Base-by-base conservation (phyloP, 352 stramenopile genomes). In the Pythium vanterpoolii region DNA sequence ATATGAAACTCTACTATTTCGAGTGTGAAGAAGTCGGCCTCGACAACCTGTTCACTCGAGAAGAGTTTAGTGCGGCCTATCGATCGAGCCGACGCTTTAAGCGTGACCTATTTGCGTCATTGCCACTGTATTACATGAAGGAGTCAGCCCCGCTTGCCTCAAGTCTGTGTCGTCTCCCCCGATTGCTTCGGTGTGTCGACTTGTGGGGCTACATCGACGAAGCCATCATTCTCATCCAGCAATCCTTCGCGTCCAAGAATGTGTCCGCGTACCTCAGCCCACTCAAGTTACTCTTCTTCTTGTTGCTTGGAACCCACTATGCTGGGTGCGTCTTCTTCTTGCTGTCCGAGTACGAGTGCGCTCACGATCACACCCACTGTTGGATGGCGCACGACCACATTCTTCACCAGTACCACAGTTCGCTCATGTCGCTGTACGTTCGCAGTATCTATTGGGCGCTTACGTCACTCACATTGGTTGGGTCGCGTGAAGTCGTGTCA, bases 381-480 rank as follows among this genome's bases (percentile, higher is more conserved):
- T 93, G 84, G 84, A 72, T 91, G 26, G 39, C 61, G 8, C 66
- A 79, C 21, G 82, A 93, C 34, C 68, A 77, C 19, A 58, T 92
- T 19, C 55, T 93, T 6, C 74, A 89, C 11, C 30, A 74, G 28
- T 87, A 92, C 48, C 60, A 88, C 40, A 56, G 81, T 30, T 80
- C 77, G 0, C 46, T 82, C 1, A 27, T 57, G 1, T 66, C 73
- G n/a, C 58, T 89, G 0, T 92, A 92, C 52, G 60, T 81, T 0
- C 77, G 79, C 23, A 77, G 71, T 9, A 87, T 90, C 36, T 90
- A 92, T 50, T 92, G 83, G 83, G 78, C 78, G 1, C 66, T 89
- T 5, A 87, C 78, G 11, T 87, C 81, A 5, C 43, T 92, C 1
- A 68, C 82, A 4, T 66, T 91, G 1, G 77, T 87, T 0, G 79